Evolutionary conservation across 2,329 filamentous ascomycete genomes (phyloP), one percentile per base, ranked within the genome.

Genomic region (Colletotrichum aenigma): DNA sequence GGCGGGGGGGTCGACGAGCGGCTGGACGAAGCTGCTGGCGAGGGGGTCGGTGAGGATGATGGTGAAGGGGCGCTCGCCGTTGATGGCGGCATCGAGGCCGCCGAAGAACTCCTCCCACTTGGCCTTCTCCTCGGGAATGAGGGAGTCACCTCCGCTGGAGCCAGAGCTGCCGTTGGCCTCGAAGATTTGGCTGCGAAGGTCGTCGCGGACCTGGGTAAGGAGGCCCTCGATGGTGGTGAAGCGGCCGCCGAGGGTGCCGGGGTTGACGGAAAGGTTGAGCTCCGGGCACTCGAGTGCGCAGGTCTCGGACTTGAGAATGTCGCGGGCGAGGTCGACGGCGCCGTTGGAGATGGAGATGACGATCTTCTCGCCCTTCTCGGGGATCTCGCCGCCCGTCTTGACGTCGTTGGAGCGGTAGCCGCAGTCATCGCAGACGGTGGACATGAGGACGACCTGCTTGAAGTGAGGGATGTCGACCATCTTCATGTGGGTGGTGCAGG

Each of bases 381-480:
- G 97, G 26, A 99, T 93, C 81, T 94, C 96, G 70, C 97, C 97
- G 78, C 97, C 97, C 1, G 97, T 98, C 90, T 98, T 98, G 83
- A 99, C 95, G 84, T 99, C 97, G 85, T 98, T 98, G 79, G 94
- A 97, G 77, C 95, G 94, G 88, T 98, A 98, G 74, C 96, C 96
- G 83, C 97, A 99, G 84, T 94, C 90, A 32, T 96, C 93, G 86
- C 97, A 99, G 32, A 95, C 93, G 3, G 96, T 98, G 79, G 93
- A 96, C 95, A 98, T 98, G 80, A 99, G 90, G 55, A 98, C 93
- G 4, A 99, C 97, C 82, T 98, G 95, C 87, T 98, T 98, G 88
- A 99, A 99, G 86, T 98, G 94, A 1, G 97, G 97, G 77, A 99
- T 98, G 81, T 98, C 95, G 73, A 98, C 95, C 93, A 98, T 98